A percentile compares a stretch with the other conserved stretches of the same genome.
These are phyloP conservation scores for Scutellaria galericulata DNA, from an alignment of 257 asterid species.

Conservation along the genomic window DNA sequence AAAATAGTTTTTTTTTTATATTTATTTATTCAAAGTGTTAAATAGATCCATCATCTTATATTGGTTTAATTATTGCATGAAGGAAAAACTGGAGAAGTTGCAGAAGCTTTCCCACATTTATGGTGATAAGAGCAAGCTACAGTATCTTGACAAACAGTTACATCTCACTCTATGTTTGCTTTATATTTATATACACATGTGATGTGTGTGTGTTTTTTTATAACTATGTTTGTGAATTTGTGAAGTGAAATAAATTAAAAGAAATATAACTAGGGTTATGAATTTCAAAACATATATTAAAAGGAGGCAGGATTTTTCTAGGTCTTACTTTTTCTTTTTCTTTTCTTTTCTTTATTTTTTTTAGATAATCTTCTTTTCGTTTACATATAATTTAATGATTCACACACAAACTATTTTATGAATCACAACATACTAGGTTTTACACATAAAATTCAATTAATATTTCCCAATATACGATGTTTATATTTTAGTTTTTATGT, in stretches of 20 bases:
- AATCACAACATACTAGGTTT: too few relatives aligned
- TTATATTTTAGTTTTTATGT: neutral
- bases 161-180: slow-evolving; percentile 5
- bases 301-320: too few relatives aligned
- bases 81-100: slow-evolving; percentile 61
- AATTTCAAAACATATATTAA: too few relatives aligned
- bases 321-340: too few relatives aligned
- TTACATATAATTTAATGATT: neutral
- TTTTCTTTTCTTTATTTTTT: neutral
- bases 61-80: slow-evolving; percentile 14
- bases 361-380: too few relatives aligned
- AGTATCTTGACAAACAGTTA: slow-evolving; percentile 59
- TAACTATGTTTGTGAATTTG: too few relatives aligned
- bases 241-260: too few relatives aligned
- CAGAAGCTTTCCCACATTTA: slow-evolving; percentile 45
- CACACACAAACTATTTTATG: neutral
- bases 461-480: neutral
- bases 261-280: neutral
- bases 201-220: too few relatives aligned
- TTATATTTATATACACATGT: neutral
- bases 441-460: too few relatives aligned
- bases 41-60: too few relatives aligned
- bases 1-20: too few relatives aligned
- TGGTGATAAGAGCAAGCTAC: slow-evolving; percentile 55
- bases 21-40: too few relatives aligned